Evolutionary conservation across 345 rosid genomes (phyloP), one percentile per base, ranked within the genome.

Genomic region (Gossypium raimondii): DNA sequence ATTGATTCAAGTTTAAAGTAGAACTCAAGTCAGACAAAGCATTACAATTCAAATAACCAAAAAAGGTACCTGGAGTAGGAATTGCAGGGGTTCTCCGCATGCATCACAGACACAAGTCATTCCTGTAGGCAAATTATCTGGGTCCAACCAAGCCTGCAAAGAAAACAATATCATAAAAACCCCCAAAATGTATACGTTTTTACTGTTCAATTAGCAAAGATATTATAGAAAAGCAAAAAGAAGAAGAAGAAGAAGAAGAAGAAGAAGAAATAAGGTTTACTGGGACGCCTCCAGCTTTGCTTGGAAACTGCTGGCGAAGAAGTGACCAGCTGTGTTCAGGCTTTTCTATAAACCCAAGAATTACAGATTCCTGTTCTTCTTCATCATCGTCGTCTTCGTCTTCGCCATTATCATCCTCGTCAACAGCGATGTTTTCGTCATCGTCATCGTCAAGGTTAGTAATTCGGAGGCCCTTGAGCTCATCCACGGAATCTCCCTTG

Each of bases 201-300:
- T 16, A 22, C 2, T 27, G 17, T 50, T 38, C 70, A 6, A 50
- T 17, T n/a, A 41, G 38, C 71, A 38, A 20, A 2, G 27, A 25
- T 24, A 10, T 58, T 20, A 20, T 16, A 10, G 55, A 62, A 34
- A 24, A n/a, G 48, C 41, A 34, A 34, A 5, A 34, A 34, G 1
- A 34, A 1, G 47, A 22, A 18, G 16, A 47, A 41, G 0, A 25
- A 25, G 27, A 3, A 3, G 4, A 29, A 29, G 5, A 29, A 29
- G 34, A 29, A 29, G 34, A 29, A 29, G 34, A 29, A 29, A 4
- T 0, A 8, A 24, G 53, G 43, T 4, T 24, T 87, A 93, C 98
- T 79, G 99, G 98, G 20, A 84, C 77, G 75, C 96, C 97, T 63
- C 96, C 98, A 50, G 98, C 93, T 84, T 91, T 88, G 87, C 89